phyloP scores from a whole-genome alignment of 2,329 filamentous ascomycete species.

The Aspergillus viridinutans region DNA sequence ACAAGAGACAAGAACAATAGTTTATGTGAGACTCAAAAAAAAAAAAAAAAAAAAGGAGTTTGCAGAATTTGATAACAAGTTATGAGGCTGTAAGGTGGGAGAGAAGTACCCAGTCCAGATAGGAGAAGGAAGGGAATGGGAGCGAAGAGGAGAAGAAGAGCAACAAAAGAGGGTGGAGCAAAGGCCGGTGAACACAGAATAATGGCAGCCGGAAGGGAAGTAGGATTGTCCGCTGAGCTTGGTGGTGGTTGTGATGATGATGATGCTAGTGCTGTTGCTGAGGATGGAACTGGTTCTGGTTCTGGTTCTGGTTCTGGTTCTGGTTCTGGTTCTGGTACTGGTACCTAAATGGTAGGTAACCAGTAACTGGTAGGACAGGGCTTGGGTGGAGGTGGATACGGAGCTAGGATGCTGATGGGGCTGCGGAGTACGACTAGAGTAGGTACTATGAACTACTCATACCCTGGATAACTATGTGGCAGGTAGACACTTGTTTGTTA shows the following conservation, averaged over 20 bases:
- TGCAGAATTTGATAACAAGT: neutral
- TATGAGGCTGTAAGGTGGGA: neutral
- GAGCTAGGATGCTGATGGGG: neutral
- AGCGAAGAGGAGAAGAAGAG: neutral
- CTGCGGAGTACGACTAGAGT: too few relatives aligned
- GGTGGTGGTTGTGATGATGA: neutral
- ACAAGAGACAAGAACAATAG: neutral
- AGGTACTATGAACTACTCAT: neutral
- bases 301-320: too few relatives aligned
- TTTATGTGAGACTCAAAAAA: neutral
- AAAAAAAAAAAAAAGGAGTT: too few relatives aligned
- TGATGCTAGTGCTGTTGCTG: neutral
- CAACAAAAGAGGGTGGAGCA: neutral
- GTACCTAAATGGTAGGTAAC: neutral
- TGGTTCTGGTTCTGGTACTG: too few relatives aligned
- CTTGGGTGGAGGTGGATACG: neutral
- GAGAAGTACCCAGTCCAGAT: neutral
- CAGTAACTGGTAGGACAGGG: neutral
- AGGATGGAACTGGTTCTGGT: too few relatives aligned
- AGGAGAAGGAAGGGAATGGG: conserved; percentile 2
- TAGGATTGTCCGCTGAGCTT: conserved; percentile 20
- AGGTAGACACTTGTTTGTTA: neutral
- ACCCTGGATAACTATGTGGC: neutral
- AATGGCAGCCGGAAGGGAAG: conserved; percentile 16
- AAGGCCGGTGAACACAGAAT: neutral